Conservation (phyloP, 2,329 filamentous ascomycete species). For the Fusarium equiseti region DNA sequence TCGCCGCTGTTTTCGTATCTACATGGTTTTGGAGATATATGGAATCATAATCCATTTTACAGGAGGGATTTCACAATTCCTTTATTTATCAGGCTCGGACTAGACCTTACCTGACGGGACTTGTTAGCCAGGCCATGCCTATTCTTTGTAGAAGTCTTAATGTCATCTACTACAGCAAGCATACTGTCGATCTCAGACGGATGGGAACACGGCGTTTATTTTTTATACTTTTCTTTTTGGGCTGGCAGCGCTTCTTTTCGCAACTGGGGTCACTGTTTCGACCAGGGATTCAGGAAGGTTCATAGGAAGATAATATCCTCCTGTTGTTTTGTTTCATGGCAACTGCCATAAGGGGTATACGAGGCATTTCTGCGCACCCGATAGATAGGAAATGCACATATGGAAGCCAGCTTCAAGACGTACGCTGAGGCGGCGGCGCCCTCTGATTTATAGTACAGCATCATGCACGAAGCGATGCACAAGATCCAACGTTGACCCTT, state of each 20-base stretch:
- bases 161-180: slow-evolving; percentile 10
- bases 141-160: slow-evolving; percentile 3
- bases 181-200: slow-evolving; percentile 12
- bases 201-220: slow-evolving; percentile 31
- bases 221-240: not conserved
- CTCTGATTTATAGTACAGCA: slow-evolving; percentile 14
- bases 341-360: slow-evolving; percentile 9
- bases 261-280: not conserved
- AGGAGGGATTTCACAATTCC: not conserved
- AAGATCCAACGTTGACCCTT: not conserved
- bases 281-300: not conserved
- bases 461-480: slow-evolving; percentile 8
- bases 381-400: slow-evolving; percentile 11
- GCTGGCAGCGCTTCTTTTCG: slow-evolving; percentile 3
- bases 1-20: not conserved
- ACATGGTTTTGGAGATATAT: not conserved
- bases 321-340: slow-evolving; percentile 5
- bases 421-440: slow-evolving; percentile 15
- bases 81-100: not conserved
- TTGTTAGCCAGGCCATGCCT: not conserved
- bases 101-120: not conserved
- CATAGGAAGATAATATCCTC: not conserved
- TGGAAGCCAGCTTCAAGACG: slow-evolving; percentile 18
- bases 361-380: not conserved
- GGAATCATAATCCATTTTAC: not conserved